phyloP scores from a whole-genome alignment of 306 rosid genomes.

The Cucurbita argyrosperma region DNA sequence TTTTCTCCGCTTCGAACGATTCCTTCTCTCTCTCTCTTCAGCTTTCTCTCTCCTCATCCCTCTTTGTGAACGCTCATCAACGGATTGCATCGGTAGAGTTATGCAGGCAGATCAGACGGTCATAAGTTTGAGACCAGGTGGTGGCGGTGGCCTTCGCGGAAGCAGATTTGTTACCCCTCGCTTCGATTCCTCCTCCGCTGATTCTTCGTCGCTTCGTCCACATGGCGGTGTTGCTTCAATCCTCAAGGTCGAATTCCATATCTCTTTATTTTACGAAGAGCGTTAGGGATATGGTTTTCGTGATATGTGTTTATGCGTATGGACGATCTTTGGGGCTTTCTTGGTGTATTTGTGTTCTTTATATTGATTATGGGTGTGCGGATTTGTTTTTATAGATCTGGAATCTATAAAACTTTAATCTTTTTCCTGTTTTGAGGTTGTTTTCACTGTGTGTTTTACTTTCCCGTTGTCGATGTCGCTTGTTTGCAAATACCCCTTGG shows the following conservation, averaged over 20 bases:
- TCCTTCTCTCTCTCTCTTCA: not conserved
- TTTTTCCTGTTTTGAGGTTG: not conserved
- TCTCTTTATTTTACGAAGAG: not conserved
- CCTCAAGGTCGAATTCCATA: constrained; percentile 13
- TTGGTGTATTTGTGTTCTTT: not conserved
- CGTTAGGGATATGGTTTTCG: not conserved
- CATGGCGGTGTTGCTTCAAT: constrained; percentile 7
- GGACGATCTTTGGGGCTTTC: not conserved
- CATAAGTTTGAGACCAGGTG: constrained; percentile 34
- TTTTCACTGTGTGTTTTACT: not conserved
- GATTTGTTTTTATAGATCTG: not conserved
- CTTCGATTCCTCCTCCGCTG: constrained; percentile 19
- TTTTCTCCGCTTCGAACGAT: not conserved
- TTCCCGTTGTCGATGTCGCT: not conserved
- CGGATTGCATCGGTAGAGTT: constrained; percentile 4
- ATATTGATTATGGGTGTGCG: not conserved
- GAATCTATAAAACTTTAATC: not conserved
- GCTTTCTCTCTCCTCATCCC: not conserved
- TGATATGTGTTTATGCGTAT: not conserved
- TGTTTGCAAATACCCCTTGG: not conserved
- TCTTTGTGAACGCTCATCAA: not conserved
- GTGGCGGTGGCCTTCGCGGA: constrained; percentile 21
- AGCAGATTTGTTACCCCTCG: constrained; percentile 13
- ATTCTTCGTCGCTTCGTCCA: constrained; percentile 10
- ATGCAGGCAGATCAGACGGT: constrained; percentile 27